Evolutionary conservation across 2,329 filamentous ascomycete species (phyloP), one percentile per base, ranked within the genome.

Genomic region (Colletotrichum gloeosporioides): DNA sequence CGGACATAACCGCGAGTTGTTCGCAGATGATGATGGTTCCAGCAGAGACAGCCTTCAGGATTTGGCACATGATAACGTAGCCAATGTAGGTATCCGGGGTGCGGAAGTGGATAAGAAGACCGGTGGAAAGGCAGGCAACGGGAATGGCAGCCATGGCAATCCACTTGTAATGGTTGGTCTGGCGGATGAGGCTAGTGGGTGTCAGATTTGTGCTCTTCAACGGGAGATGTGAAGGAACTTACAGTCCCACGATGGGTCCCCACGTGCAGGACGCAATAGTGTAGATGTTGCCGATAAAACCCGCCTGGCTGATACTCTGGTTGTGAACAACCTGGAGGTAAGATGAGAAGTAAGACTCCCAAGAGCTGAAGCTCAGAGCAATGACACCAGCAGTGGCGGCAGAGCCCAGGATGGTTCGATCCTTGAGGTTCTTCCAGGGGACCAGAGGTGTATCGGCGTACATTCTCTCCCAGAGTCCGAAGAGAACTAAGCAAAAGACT

Each of bases 381-480:
- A 89, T 82, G 22, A 88, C 76, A 77, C 89, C 91, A 2, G 89
- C 87, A 22, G 61, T 62, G 29, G 71, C 71, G 79, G 69, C 25
- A 79, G 70, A 67, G 7, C 80, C 81, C 16, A 82, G 59, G 27
- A 82, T 77, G 3, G 76, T 81, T 1, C 78, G 77, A 36, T 81
- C 79, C 15, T 78, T 77, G 78, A 88, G 80, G 73, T 89, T 79
- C 75, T 82, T 80, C 78, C 82, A 87, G 2, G 84, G 87, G 18
- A 91, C 82, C 76, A 91, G 85, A 27, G 88, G 88, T 16, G 86
- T 85, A 1, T 84, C 85, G 0, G 89, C 87, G 59, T 89, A 79
- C 29, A 85, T 89, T 29, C 83, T 85, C 80, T 91, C 88, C 83
- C 86, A 75, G 18, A 67, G 18, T 12, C 57, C 59, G 39, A 65